A percentile compares a stretch with the other conserved stretches of the same genome.
Conservation (phyloP, 495 filamentous ascomycete genomes). For the Parathielavia appendiculata region DNA sequence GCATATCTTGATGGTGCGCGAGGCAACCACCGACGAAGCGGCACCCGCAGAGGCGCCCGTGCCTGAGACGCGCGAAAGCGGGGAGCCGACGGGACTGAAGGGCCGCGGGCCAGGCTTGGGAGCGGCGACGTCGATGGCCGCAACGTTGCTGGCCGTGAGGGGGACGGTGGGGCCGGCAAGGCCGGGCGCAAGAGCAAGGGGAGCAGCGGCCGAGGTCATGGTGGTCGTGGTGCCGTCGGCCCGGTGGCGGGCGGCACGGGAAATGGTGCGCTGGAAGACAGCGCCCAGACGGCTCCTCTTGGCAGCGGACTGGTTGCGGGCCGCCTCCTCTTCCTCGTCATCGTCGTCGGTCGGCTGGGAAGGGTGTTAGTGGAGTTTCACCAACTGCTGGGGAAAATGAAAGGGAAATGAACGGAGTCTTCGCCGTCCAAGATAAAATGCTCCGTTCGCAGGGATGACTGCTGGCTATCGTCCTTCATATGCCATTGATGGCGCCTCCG, state of each 20-base stretch:
- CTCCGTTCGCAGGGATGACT: too few species aligned
- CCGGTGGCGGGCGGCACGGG: conserved; percentile 3
- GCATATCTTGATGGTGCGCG: conserved; percentile 22
- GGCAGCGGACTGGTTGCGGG: conserved; percentile 1
- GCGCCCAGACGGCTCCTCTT: conserved; percentile 17
- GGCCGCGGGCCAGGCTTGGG: not conserved
- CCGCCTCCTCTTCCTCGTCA: not conserved
- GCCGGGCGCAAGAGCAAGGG: not conserved
- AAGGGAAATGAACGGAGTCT: too few species aligned
- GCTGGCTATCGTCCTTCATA: too few species aligned
- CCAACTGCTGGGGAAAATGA: too few species aligned
- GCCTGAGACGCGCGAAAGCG: conserved; percentile 5
- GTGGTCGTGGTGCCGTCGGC: not conserved
- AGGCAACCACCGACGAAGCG: not conserved
- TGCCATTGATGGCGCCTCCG: too few species aligned
- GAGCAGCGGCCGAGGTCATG: not conserved
- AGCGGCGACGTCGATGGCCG: not conserved
- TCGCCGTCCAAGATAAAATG: too few species aligned
- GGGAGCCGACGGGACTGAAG: conserved; percentile 8
- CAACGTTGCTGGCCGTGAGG: not conserved
- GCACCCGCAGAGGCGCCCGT: not conserved
- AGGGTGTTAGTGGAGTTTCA: not conserved
- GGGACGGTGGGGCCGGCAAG: not conserved
- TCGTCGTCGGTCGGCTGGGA: not conserved
- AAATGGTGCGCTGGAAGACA: conserved; percentile 10